These are phyloP conservation scores for Galerina marginata DNA, from an alignment of 768 basidiomycete species.

Conservation along the genomic window DNA sequence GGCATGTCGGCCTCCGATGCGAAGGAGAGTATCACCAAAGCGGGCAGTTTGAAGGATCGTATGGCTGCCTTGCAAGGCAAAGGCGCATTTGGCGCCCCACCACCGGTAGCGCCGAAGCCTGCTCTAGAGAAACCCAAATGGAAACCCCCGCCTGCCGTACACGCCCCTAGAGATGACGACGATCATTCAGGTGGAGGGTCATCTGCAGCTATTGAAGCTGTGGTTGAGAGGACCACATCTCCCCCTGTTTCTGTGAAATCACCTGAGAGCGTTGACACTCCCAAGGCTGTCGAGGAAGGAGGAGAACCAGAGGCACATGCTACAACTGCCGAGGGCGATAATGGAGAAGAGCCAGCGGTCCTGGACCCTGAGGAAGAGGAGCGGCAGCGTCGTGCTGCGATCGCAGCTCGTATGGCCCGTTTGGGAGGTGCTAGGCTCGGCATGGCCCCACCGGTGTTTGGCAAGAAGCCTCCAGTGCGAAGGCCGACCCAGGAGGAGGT, in stretches of 20 bases:
- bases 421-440: slow-evolving; percentile 86
- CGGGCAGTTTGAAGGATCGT: slow-evolving; percentile 85
- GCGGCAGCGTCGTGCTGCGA: slow-evolving; percentile 79
- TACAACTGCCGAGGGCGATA: slow-evolving; percentile 13
- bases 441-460: slow-evolving; percentile 79
- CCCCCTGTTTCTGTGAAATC: slow-evolving; percentile 37
- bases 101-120: slow-evolving; percentile 59
- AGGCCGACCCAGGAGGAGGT: slow-evolving; percentile 34
- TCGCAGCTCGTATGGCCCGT: slow-evolving; percentile 93
- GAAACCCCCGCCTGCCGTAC: slow-evolving; percentile 75
- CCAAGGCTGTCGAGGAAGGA: slow-evolving; percentile 24
- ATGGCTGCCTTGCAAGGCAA: slow-evolving; percentile 93
- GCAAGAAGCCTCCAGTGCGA: slow-evolving; percentile 46
- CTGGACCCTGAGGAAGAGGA: slow-evolving; percentile 72
- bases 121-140: slow-evolving; percentile 78
- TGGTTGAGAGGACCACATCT: slow-evolving; percentile 36
- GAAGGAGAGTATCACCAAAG: slow-evolving; percentile 81
- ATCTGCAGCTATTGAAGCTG: slow-evolving; percentile 24
- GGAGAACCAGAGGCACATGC: slow-evolving; percentile 16
- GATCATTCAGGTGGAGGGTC: slow-evolving; percentile 28
- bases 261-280: slow-evolving; percentile 15
- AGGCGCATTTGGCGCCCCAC: slow-evolving; percentile 76
- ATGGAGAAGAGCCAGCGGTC: slow-evolving; percentile 15
- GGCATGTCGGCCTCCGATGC: slow-evolving; percentile 89
- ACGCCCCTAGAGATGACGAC: slow-evolving; percentile 52